Evolutionary conservation across 73 alveolate genomes (phyloP).

Genomic region (Stentor coeruleus): DNA sequence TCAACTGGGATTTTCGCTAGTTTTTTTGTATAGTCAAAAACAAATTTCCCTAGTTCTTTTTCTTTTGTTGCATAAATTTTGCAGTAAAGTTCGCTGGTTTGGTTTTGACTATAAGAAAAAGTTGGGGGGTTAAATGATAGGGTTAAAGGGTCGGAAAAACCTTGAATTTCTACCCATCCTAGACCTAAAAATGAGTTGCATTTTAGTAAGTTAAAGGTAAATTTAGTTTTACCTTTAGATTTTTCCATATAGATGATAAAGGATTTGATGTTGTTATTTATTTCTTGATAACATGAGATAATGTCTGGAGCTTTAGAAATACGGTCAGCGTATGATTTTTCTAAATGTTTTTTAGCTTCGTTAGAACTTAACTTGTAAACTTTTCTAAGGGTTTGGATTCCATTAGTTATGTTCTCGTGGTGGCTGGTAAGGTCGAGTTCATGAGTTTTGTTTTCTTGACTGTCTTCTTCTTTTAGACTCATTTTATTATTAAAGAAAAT

Average conservation of each 20-base stretch:
- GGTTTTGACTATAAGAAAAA: background rate
- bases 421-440: background rate
- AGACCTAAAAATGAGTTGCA: background rate
- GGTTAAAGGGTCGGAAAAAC: background rate
- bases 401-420: background rate
- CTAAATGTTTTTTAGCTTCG: background rate
- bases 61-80: background rate
- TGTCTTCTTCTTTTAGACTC: too few relatives aligned
- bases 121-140: too few relatives aligned
- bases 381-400: background rate
- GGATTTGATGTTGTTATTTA: background rate
- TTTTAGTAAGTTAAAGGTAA: background rate
- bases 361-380: background rate
- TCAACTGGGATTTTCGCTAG: background rate
- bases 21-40: too few relatives aligned
- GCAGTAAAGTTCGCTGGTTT: background rate
- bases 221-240: background rate
- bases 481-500: too few relatives aligned
- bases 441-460: too few relatives aligned
- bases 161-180: background rate
- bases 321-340: background rate
- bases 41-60: background rate
- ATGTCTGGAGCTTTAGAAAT: background rate
- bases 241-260: background rate
- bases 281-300: background rate